A percentile compares a stretch with the other conserved stretches of the same genome.
These are phyloP conservation scores for Stachybotrys chlorohalonatus DNA, from an alignment of 2,329 filamentous ascomycete species.

Conservation along the genomic window DNA sequence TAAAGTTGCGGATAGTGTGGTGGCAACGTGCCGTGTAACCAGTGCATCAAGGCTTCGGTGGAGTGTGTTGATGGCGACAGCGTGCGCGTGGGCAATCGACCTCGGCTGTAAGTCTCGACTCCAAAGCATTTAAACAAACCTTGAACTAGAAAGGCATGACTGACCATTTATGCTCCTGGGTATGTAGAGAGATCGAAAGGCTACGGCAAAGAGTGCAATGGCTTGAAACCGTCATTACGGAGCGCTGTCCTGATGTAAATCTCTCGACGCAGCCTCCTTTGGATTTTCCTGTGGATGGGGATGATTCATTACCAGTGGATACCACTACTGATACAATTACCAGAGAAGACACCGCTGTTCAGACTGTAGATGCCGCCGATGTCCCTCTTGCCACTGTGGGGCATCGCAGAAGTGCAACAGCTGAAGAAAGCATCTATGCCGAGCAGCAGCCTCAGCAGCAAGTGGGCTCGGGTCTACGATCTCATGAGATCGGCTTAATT, in stretches of 20 bases:
- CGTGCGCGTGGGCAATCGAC: constrained; percentile 26
- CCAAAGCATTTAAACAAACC: background rate
- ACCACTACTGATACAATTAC: background rate
- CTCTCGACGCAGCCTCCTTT: constrained; percentile 11
- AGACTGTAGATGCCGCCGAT: too few species aligned
- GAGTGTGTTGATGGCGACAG: constrained; percentile 35
- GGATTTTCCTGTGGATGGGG: background rate
- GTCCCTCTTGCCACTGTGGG: too few species aligned
- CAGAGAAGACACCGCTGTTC: too few species aligned
- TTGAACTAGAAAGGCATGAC: background rate
- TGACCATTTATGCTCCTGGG: background rate
- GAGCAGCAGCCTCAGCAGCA: background rate
- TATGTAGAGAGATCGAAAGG: constrained; percentile 18
- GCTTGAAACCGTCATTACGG: constrained; percentile 34
- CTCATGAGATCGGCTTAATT: constrained; percentile 44
- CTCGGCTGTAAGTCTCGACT: constrained; percentile 25
- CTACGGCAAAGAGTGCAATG: constrained; percentile 32
- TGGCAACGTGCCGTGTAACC: constrained; percentile 31
- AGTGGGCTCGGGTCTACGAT: constrained; percentile 8
- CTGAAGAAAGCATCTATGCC: background rate
- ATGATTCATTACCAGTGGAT: background rate
- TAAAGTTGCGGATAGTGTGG: constrained; percentile 29
- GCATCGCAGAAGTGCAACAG: too few species aligned
- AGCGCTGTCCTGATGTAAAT: constrained; percentile 32
- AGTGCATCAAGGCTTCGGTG: constrained; percentile 31